Percentiles rank a stretch among this genome's conserved stretches.
Evolutionary conservation across 2,329 filamentous ascomycete species (phyloP).

Genomic region (Macrophomina pseudophaseolina): DNA sequence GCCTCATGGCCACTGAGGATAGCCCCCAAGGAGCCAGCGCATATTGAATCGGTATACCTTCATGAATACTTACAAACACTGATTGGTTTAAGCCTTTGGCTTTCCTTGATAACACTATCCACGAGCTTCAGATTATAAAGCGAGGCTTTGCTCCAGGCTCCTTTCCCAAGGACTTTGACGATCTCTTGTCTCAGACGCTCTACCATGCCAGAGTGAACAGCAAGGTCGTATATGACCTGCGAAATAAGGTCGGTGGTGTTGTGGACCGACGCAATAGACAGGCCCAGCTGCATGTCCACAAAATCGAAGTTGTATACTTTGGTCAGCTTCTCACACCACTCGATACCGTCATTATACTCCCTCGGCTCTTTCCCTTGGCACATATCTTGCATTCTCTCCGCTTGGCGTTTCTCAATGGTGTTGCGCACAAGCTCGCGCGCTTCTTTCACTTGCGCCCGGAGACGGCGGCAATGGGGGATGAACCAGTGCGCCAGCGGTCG

Average conservation of each 20-base stretch:
- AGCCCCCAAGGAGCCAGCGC: too few relatives aligned
- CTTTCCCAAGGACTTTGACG: slow-evolving; percentile 32
- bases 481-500: slow-evolving; percentile 41
- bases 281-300: slow-evolving; percentile 28
- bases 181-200: slow-evolving; percentile 36
- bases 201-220: slow-evolving; percentile 33
- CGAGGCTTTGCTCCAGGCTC: slow-evolving; percentile 36
- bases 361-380: slow-evolving; percentile 30
- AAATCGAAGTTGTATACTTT: slow-evolving; percentile 29
- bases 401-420: slow-evolving; percentile 37
- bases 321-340: slow-evolving; percentile 32
- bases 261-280: slow-evolving; percentile 32
- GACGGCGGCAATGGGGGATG: slow-evolving; percentile 40
- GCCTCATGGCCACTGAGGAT: slow-evolving; percentile 31
- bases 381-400: slow-evolving; percentile 25
- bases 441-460: slow-evolving; percentile 38
- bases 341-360: slow-evolving; percentile 35
- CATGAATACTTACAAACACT: too few relatives aligned
- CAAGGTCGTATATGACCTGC: slow-evolving; percentile 34
- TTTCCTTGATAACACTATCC: slow-evolving; percentile 43
- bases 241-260: slow-evolving; percentile 34
- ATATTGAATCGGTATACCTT: too few relatives aligned
- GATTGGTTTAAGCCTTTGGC: slow-evolving; percentile 31
- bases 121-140: slow-evolving; percentile 40
- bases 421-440: slow-evolving; percentile 43